These are phyloP conservation scores for Chaetomium tenue DNA, from an alignment of 495 filamentous ascomycete species.

Conservation along the genomic window DNA sequence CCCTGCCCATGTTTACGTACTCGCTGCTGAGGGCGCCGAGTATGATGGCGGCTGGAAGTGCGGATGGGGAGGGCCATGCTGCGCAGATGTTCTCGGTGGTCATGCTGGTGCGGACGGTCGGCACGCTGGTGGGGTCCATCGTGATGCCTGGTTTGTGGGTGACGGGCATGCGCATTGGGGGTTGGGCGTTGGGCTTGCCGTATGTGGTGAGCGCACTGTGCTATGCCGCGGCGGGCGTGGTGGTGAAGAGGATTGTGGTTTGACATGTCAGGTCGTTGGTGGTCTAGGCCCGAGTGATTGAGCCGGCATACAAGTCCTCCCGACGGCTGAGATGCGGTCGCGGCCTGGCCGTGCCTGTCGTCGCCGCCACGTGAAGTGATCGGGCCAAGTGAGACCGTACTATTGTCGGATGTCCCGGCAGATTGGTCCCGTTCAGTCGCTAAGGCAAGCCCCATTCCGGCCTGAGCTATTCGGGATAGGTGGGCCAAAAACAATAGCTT, in stretches of 20 bases:
- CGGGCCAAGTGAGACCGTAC: neutral
- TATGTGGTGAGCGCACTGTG: conserved; percentile 39
- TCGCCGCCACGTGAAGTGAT: neutral
- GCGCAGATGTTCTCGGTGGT: conserved; percentile 47
- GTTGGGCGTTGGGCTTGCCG: conserved; percentile 32
- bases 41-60: conserved; percentile 11
- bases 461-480: neutral
- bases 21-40: conserved; percentile 41
- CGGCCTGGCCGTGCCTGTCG: neutral
- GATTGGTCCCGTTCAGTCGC: neutral
- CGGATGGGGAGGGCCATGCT: neutral
- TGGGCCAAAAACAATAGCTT: neutral
- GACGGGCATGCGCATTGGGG: conserved; percentile 28
- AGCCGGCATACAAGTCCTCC: neutral
- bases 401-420: neutral
- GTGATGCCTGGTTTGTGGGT: conserved; percentile 46
- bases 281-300: neutral
- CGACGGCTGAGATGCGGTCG: neutral
- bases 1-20: conserved; percentile 47
- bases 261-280: neutral
- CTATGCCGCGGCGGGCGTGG: conserved; percentile 32
- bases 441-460: neutral
- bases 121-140: conserved; percentile 42
- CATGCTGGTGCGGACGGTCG: conserved; percentile 48
- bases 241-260: conserved; percentile 20